phyloP scores from a whole-genome alignment of 2,329 filamentous ascomycete species.

The Ophiobolus disseminans region DNA sequence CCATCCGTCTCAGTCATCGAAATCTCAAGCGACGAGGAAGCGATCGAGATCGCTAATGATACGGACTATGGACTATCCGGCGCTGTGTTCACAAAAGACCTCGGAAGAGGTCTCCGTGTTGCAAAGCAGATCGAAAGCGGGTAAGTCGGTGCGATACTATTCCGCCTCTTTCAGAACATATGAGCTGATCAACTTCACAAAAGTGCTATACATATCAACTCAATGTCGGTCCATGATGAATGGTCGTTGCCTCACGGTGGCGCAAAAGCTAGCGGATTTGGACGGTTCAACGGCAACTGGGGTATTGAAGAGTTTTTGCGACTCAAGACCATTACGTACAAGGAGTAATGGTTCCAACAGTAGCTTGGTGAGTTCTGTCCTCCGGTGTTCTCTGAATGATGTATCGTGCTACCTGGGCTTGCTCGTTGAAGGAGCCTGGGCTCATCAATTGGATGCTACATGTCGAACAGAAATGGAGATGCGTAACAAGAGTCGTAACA shows the following conservation, averaged over 20 bases:
- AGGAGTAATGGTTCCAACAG: constrained; percentile 29
- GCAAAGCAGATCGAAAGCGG: constrained; percentile 65
- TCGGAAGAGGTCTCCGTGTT: constrained; percentile 56
- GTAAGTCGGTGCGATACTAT: too few relatives aligned
- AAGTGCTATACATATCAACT: constrained; percentile 59
- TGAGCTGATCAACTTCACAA: too few relatives aligned
- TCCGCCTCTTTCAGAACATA: too few relatives aligned
- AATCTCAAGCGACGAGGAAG: constrained; percentile 74
- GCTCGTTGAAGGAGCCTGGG: too few relatives aligned
- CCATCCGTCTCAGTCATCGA: constrained; percentile 73
- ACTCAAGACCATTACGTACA: constrained; percentile 52
- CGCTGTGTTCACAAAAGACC: constrained; percentile 75
- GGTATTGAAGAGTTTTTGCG: constrained; percentile 58
- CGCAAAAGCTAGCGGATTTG: constrained; percentile 58
- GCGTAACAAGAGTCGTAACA: too few relatives aligned
- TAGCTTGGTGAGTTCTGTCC: neutral
- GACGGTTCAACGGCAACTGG: constrained; percentile 55
- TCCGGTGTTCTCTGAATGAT: neutral
- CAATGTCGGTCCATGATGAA: constrained; percentile 61
- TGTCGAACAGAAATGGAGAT: too few relatives aligned
- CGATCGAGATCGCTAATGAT: constrained; percentile 77
- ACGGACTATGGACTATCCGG: constrained; percentile 78
- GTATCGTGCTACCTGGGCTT: too few relatives aligned
- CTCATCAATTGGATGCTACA: too few relatives aligned
- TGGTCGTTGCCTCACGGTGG: constrained; percentile 57